Conservation (phyloP, 306 rosid genomes). For the Canavalia ensiformis region DNA sequence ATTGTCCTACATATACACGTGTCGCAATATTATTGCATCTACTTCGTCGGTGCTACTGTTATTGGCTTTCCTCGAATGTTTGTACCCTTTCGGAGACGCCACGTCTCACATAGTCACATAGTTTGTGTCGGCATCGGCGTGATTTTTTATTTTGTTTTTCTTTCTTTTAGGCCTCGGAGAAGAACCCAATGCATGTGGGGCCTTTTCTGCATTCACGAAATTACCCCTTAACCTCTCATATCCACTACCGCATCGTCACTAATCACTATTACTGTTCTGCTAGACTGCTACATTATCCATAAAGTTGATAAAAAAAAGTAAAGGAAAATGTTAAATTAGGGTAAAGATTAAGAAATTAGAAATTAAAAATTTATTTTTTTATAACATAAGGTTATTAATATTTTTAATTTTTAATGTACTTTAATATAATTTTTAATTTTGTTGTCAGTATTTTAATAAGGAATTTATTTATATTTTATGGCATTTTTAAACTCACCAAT, state of each 20-base stretch:
- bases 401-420: no score
- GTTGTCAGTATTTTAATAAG: no score
- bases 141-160: neutral
- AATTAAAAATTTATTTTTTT: no score
- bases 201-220: slow-evolving; percentile 3
- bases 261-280: neutral
- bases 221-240: neutral
- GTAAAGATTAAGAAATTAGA: no score
- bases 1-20: neutral
- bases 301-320: neutral
- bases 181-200: neutral
- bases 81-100: neutral
- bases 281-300: neutral
- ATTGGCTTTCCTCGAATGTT: neutral
- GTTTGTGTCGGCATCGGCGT: neutral
- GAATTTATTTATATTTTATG: no score
- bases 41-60: slow-evolving; percentile 21
- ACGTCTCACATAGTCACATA: neutral
- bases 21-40: neutral
- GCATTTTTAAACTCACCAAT: no score
- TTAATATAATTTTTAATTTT: no score
- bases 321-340: no score
- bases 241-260: no score
- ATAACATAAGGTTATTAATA: no score
- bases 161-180: neutral